Evolutionary conservation across 1,284 basidiomycete genomes (phyloP).

Genomic region (Ceratobasidium sp.): DNA sequence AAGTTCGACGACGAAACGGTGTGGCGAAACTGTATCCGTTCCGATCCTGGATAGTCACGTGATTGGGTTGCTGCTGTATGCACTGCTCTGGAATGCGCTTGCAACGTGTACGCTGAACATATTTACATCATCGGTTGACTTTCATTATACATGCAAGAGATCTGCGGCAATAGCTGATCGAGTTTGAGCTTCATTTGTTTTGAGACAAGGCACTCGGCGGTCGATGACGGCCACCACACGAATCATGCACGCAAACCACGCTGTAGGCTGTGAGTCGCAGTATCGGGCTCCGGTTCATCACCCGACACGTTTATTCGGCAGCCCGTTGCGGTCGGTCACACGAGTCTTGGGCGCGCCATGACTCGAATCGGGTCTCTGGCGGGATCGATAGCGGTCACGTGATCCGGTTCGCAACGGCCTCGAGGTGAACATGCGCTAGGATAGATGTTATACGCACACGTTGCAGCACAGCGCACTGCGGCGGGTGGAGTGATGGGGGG

Average conservation of each 20-base stretch:
- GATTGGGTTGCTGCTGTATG: slow-evolving; percentile 10
- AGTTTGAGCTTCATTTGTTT: slow-evolving; percentile 17
- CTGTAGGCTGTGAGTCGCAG: not conserved
- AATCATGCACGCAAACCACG: slow-evolving; percentile 24
- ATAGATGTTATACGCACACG: not conserved
- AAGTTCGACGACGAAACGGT: slow-evolving; percentile 25
- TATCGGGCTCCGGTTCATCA: not conserved
- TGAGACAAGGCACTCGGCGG: not conserved
- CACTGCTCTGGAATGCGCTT: not conserved
- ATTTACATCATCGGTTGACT: slow-evolving; percentile 29
- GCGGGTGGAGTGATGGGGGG: slow-evolving; percentile 7
- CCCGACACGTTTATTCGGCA: not conserved
- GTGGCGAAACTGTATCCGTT: slow-evolving; percentile 27
- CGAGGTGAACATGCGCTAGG: slow-evolving; percentile 30
- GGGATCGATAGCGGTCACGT: slow-evolving; percentile 21
- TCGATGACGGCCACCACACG: not conserved
- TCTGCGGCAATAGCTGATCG: not conserved
- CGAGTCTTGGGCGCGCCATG: not conserved
- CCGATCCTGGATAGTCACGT: slow-evolving; percentile 28
- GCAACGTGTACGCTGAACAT: slow-evolving; percentile 5
- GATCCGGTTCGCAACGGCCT: slow-evolving; percentile 20
- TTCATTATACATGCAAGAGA: slow-evolving; percentile 12
- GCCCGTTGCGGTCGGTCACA: not conserved
- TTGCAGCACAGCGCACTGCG: slow-evolving; percentile 31
- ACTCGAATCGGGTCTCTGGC: slow-evolving; percentile 22